Conservation (phyloP, 768 basidiomycete genomes). For the Lepiota venenata region DNA sequence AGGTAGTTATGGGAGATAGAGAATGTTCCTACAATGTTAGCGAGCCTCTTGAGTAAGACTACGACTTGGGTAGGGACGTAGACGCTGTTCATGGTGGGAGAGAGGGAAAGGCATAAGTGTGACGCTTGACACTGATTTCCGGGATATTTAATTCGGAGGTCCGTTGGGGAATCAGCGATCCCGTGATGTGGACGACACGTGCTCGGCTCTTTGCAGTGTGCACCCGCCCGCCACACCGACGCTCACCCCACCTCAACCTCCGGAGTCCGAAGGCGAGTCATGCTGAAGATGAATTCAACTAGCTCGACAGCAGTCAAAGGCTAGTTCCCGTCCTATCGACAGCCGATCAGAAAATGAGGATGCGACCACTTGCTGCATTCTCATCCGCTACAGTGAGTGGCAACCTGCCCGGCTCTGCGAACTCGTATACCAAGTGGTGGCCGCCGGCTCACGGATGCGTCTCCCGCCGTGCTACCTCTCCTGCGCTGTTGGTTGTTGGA, state of each 20-base stretch:
- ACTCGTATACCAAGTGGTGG: conserved; percentile 5
- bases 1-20: conserved; percentile 68
- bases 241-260: too few relatives aligned
- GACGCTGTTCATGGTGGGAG: conserved; percentile 34
- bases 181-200: conserved; percentile 4
- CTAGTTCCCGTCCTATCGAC: background rate
- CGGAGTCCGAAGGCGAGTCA: too few relatives aligned
- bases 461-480: background rate
- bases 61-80: conserved; percentile 59
- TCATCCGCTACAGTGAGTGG: conserved; percentile 4
- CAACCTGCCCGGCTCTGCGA: background rate
- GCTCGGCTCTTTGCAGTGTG: background rate
- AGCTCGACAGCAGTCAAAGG: conserved; percentile 2
- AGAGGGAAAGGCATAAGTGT: conserved; percentile 8
- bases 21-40: conserved; percentile 65
- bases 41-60: conserved; percentile 58
- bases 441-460: background rate
- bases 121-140: background rate
- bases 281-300: too few relatives aligned
- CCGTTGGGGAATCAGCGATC: conserved; percentile 1
- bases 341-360: conserved; percentile 2
- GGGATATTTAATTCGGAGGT: background rate
- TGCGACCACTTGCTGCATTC: background rate
- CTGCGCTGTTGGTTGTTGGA: conserved; percentile 6
- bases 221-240: too few relatives aligned